phyloP scores from a whole-genome alignment of 2,329 filamentous ascomycete genomes.

The Cephalotrichum gorgonifer region DNA sequence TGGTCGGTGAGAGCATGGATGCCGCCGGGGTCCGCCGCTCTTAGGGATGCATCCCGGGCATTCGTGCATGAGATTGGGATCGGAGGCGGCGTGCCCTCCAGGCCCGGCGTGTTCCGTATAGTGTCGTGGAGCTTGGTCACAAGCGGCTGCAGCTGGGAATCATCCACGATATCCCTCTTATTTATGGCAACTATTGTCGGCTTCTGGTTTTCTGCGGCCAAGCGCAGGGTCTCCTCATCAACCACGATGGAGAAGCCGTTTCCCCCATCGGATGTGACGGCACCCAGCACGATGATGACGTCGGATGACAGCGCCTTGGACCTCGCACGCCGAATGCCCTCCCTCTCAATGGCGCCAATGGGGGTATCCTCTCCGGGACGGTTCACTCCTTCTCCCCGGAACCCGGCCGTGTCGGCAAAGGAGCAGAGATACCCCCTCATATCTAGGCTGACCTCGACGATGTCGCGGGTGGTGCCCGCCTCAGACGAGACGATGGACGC shows the following conservation, averaged over 20 bases:
- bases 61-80: slow-evolving; percentile 63
- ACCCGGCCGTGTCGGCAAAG: slow-evolving; percentile 91
- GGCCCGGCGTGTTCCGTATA: neutral
- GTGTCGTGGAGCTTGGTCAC: slow-evolving; percentile 25
- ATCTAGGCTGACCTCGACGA: slow-evolving; percentile 86
- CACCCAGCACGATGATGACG: slow-evolving; percentile 71
- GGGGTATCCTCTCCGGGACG: slow-evolving; percentile 7
- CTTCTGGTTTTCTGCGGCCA: slow-evolving; percentile 37
- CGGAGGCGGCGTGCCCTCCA: neutral
- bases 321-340: slow-evolving; percentile 82
- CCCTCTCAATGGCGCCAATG: slow-evolving; percentile 70
- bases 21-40: slow-evolving; percentile 43
- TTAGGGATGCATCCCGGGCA: slow-evolving; percentile 23
- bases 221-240: slow-evolving; percentile 43
- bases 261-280: slow-evolving; percentile 45
- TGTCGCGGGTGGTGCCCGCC: slow-evolving; percentile 86
- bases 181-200: slow-evolving; percentile 48
- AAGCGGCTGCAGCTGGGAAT: slow-evolving; percentile 23
- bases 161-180: slow-evolving; percentile 43
- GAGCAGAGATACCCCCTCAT: slow-evolving; percentile 82
- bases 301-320: slow-evolving; percentile 74
- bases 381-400: slow-evolving; percentile 41
- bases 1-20: slow-evolving; percentile 58
- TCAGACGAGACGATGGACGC: slow-evolving; percentile 92
- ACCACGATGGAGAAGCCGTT: slow-evolving; percentile 33